Evolutionary conservation across 2,329 filamentous ascomycete species (phyloP), one percentile per base, ranked within the genome.

Genomic region (Fusarium setosum): DNA sequence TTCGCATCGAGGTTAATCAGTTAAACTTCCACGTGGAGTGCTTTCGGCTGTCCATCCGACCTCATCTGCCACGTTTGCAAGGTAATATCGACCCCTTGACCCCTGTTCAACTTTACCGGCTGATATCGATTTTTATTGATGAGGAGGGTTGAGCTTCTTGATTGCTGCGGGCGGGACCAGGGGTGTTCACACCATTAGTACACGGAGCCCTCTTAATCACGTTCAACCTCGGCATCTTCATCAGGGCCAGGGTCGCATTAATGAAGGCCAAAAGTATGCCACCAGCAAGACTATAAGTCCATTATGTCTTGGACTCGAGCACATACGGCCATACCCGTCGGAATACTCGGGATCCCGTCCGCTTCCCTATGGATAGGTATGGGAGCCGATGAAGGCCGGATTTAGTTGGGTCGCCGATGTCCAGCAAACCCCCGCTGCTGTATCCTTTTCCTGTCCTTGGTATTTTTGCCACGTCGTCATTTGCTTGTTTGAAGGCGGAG

Each of bases 311-410:
- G 15, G 12, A 6, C 13, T 26, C 23, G n/a, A 34, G 15, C 12
- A 67, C 63, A 67, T 67, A 67, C 55, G 63, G 64, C 63, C 63
- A 67, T 35, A 67, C 59, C 63, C 63, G 67, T 50, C 63, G 63
- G 63, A 63, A 51, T 67, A 66, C 59, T 67, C 63, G 63, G 63
- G 63, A 66, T 66, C 63, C 58, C 63, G 63, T 66, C 63, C 50
- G 61, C 63, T 65, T 57, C 65, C 63, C 63, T 51, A 54, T 62
- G 62, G 61, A 58, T 54, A 65, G n/a, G n/a, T n/a, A n/a, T n/a
- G n/a, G n/a, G n/a, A 65, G 38, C 57, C 62, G 56, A 50, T 65
- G 56, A 65, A 45, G 60, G 61, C 60, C 55, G 61, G 60, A 64
- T 56, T 65, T 65, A 65, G 62, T 65, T 65, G 61, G 62, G 56